phyloP scores from a whole-genome alignment of 2,329 filamentous ascomycete genomes.

The Pseudogymnoascus sp. region DNA sequence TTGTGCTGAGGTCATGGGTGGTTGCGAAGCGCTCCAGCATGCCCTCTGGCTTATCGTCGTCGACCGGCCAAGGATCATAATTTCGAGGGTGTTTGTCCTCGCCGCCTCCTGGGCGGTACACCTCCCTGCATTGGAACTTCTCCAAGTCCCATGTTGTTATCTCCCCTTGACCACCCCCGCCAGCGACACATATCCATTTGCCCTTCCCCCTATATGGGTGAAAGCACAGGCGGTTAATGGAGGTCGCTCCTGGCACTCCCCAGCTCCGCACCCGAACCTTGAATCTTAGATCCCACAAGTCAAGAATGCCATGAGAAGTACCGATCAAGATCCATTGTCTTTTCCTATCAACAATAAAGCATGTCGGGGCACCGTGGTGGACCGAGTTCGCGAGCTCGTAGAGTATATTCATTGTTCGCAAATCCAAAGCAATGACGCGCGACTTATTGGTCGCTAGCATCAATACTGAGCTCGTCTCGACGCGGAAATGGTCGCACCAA shows the following conservation, averaged over 20 bases:
- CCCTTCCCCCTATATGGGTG: slow-evolving; percentile 73
- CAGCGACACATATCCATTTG: slow-evolving; percentile 80
- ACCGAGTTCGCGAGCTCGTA: slow-evolving; percentile 81
- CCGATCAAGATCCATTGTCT: slow-evolving; percentile 87
- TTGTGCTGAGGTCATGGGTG: slow-evolving; percentile 55
- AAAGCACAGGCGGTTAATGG: slow-evolving; percentile 71
- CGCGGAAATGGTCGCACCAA: slow-evolving; percentile 87
- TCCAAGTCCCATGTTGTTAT: slow-evolving; percentile 95
- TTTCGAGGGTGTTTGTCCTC: slow-evolving; percentile 48
- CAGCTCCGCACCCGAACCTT: slow-evolving; percentile 78
- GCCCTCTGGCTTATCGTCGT: slow-evolving; percentile 79
- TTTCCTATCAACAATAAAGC: slow-evolving; percentile 79
- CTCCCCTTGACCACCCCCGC: slow-evolving; percentile 79
- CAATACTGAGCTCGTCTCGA: slow-evolving; percentile 73
- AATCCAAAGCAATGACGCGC: slow-evolving; percentile 74
- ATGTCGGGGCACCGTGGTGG: slow-evolving; percentile 84
- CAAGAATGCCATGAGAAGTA: slow-evolving; percentile 85
- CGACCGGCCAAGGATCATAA: slow-evolving; percentile 81
- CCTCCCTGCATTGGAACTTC: slow-evolving; percentile 78
- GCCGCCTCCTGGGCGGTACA: slow-evolving; percentile 63
- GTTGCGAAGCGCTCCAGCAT: slow-evolving; percentile 83
- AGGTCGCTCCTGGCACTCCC: slow-evolving; percentile 73
- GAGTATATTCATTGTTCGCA: slow-evolving; percentile 76
- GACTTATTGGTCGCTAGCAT: slow-evolving; percentile 81
- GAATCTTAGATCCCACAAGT: slow-evolving; percentile 97